Evolutionary conservation across 176 grass and related monocot genomes (phyloP), one percentile per base, ranked within the genome.

Genomic region (Bothriochloa decipiens): DNA sequence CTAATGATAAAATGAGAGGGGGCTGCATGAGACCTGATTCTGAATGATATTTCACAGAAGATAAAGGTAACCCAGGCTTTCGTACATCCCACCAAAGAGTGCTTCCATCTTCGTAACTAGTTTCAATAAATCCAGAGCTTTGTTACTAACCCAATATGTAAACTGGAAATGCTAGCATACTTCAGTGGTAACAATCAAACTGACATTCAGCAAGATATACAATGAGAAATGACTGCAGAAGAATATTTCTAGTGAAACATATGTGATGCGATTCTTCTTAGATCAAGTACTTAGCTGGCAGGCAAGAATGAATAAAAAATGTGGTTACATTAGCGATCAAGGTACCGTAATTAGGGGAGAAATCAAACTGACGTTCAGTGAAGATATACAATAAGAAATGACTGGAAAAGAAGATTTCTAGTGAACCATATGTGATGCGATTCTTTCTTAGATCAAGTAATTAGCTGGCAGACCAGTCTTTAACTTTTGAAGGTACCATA

Each of bases 101-200:
- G 80, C 92, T 98, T 85, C 96, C 96, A 89, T 98, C 96, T 85
- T 98, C 96, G 74, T 98, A 95, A 92, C 96, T 98, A 78, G 72
- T 82, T 64, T 35, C 3, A 73, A 68, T 18, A 88, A 84, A 64
- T 72, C 18, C 7, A 64, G 39, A 65, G 71, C 8, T 20, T 82
- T 78, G 33, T 84, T 33, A 79, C 17, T 9, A 64, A 8, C 1
- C 8, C 29, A 17, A 42, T 49, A 49, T 65, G 10, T 79, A 46
- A 82, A 76, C 12, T 61, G 26, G 18, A 75, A 67, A 74, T 70
- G 28, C 35, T 61, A 66, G 32, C 7, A 53, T 52, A 65, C 29
- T 73, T 43, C 33, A 65, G 67, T 42, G 32, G 20, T 27, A 88
- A 83, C 29, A 83, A 25, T n/a, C 17, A 41, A 77, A 11, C 26